phyloP scores from a whole-genome alignment of 2,329 filamentous ascomycete species.

The Parafenestella ontariensis region DNA sequence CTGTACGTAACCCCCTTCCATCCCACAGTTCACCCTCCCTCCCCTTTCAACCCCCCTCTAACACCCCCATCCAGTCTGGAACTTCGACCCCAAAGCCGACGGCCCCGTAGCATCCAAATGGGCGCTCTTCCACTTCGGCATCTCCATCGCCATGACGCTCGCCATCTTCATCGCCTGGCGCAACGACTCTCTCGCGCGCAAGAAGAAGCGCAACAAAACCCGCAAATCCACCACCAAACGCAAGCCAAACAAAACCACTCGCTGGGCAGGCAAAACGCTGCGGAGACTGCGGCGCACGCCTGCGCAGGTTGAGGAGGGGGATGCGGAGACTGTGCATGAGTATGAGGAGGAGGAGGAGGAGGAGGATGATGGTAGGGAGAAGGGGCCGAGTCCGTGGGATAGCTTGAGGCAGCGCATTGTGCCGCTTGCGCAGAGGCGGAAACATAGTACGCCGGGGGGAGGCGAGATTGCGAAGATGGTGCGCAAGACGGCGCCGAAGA shows the following conservation, averaged over 20 bases:
- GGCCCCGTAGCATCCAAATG: background rate
- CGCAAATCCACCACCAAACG: background rate
- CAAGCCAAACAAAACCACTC: background rate
- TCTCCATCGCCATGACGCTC: background rate
- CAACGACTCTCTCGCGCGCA: background rate
- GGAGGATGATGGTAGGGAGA: background rate
- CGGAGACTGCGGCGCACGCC: background rate
- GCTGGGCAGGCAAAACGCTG: background rate
- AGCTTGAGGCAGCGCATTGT: background rate
- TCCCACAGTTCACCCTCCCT: no score
- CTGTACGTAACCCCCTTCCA: background rate
- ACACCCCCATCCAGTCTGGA: background rate
- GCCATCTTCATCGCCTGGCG: conserved; percentile 1
- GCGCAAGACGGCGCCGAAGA: background rate
- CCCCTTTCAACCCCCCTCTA: background rate
- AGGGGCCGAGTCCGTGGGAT: background rate
- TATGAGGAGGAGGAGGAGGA: background rate
- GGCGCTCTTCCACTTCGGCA: background rate
- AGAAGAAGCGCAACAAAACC: background rate
- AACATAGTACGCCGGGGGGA: background rate
- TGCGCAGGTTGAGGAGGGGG: background rate
- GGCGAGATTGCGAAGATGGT: background rate
- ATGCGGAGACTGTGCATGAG: background rate
- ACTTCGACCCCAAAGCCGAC: background rate
- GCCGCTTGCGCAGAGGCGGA: background rate